These are phyloP conservation scores for Fusarium nurragi DNA, from an alignment of 2,329 filamentous ascomycete genomes.

Conservation along the genomic window DNA sequence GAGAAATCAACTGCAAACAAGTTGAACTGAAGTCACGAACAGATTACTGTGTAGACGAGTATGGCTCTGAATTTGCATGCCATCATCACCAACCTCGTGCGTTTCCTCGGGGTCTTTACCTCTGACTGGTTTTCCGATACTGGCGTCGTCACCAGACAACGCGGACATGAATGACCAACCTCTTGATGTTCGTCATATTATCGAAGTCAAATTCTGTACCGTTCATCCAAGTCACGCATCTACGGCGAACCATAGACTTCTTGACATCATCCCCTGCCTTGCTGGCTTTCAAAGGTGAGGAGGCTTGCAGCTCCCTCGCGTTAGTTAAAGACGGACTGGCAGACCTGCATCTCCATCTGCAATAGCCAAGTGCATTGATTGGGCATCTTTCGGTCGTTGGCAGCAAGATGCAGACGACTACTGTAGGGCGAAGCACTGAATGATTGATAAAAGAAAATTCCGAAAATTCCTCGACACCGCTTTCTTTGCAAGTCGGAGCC, in stretches of 20 bases:
- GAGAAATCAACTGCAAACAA: background rate
- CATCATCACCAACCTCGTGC: slow-evolving; percentile 33
- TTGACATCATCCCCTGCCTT: slow-evolving; percentile 26
- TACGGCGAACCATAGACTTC: slow-evolving; percentile 16
- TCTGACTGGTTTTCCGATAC: slow-evolving; percentile 26
- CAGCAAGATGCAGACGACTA: slow-evolving; percentile 8
- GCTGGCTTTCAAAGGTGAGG: slow-evolving; percentile 6
- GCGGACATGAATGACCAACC: slow-evolving; percentile 31
- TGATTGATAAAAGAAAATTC: slow-evolving; percentile 22
- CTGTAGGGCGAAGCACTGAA: slow-evolving; percentile 20
- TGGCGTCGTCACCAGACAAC: slow-evolving; percentile 36
- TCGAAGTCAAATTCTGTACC: background rate
- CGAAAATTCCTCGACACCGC: slow-evolving; percentile 37
- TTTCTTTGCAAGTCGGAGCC: slow-evolving; percentile 27
- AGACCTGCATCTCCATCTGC: slow-evolving; percentile 31
- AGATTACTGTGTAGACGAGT: slow-evolving; percentile 16
- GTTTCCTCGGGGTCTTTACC: slow-evolving; percentile 13
- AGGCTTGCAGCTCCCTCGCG: slow-evolving; percentile 26
- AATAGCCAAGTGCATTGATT: slow-evolving; percentile 21
- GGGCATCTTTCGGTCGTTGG: slow-evolving; percentile 14
- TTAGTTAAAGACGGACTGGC: slow-evolving; percentile 16
- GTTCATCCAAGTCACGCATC: background rate
- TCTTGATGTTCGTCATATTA: slow-evolving; percentile 14
- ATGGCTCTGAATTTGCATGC: slow-evolving; percentile 12
- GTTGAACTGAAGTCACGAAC: slow-evolving; percentile 1